phyloP scores from a whole-genome alignment of 2,329 filamentous ascomycete species.

The Orbilia oligospora region DNA sequence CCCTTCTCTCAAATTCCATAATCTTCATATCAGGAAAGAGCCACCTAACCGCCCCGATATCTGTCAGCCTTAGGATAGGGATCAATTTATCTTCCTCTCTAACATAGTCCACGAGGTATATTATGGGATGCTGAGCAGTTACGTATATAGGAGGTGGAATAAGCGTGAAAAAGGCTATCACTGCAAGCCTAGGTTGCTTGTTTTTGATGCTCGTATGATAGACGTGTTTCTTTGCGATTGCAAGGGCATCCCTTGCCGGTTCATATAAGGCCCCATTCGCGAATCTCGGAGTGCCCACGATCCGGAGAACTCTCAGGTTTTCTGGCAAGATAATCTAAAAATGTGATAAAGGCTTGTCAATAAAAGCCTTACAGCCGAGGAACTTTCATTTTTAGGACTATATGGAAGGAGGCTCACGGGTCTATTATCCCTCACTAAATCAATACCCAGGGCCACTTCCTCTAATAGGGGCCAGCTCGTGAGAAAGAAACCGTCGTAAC shows the following conservation, averaged over 20 bases:
- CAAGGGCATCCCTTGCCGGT: conserved; percentile 10
- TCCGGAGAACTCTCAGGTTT: conserved; percentile 21
- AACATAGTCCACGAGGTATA: conserved; percentile 29
- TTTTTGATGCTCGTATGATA: conserved; percentile 13
- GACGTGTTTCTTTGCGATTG: conserved; percentile 37
- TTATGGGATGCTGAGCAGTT: conserved; percentile 18
- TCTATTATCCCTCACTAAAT: conserved; percentile 33
- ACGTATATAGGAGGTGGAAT: conserved; percentile 29
- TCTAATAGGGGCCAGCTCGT: conserved; percentile 29
- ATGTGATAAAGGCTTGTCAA: background rate
- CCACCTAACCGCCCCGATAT: conserved; percentile 38
- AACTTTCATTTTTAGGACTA: background rate
- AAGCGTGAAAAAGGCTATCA: conserved; percentile 38
- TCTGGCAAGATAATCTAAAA: conserved; percentile 37
- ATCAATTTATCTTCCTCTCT: background rate
- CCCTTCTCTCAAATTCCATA: conserved; percentile 44
- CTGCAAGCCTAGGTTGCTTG: conserved; percentile 17
- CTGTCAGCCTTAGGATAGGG: conserved; percentile 2
- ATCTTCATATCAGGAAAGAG: conserved; percentile 31
- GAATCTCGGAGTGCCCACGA: conserved; percentile 35
- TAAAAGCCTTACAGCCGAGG: background rate
- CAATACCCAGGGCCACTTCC: conserved; percentile 39
- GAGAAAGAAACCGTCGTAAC: conserved; percentile 43
- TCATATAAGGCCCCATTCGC: conserved; percentile 23
- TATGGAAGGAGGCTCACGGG: conserved; percentile 16